A percentile compares a stretch with the other conserved stretches of the same genome.
Conservation (phyloP, 2,329 filamentous ascomycete species). For the Arthroderma sp. region DNA sequence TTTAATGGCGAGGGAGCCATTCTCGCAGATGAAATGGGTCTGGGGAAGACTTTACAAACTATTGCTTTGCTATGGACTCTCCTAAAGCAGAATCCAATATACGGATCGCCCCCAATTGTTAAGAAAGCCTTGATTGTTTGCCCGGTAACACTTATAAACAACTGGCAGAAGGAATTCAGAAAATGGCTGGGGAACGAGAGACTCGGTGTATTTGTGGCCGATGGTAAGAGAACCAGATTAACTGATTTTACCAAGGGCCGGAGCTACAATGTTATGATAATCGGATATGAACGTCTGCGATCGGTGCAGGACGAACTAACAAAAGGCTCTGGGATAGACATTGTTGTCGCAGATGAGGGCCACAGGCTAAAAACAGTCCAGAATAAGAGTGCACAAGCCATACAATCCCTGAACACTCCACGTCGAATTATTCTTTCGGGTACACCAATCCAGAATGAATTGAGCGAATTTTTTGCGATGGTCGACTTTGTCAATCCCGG, state of each 20-base stretch:
- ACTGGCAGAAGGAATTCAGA: conserved; percentile 59
- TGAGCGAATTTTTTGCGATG: conserved; percentile 54
- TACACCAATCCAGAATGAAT: conserved; percentile 55
- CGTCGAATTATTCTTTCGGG: conserved; percentile 51
- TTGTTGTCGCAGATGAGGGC: conserved; percentile 57
- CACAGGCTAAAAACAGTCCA: conserved; percentile 55
- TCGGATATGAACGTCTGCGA: conserved; percentile 58
- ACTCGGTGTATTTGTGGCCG: conserved; percentile 54
- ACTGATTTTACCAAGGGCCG: conserved; percentile 57
- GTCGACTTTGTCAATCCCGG: conserved; percentile 58
- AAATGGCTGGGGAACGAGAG: conserved; percentile 62
- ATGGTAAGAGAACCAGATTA: conserved; percentile 46
- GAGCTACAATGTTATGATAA: conserved; percentile 57
- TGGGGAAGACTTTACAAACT: conserved; percentile 61
- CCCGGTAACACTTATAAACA: conserved; percentile 57
- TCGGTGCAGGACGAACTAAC: conserved; percentile 52
- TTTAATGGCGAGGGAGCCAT: conserved; percentile 57
- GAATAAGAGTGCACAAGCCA: conserved; percentile 54
- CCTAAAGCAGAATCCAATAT: conserved; percentile 56
- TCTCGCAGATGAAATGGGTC: conserved; percentile 62
- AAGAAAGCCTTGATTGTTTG: conserved; percentile 62
- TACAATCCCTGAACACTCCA: conserved; percentile 49
- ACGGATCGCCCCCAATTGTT: conserved; percentile 46
- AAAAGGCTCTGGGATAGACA: conserved; percentile 51
- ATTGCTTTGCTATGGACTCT: conserved; percentile 60